Percentiles rank a stretch among this genome's conserved stretches.
phyloP scores from a whole-genome alignment of 192 early-diverging fungal species.

The Rhizoclosmatium globosum region DNA sequence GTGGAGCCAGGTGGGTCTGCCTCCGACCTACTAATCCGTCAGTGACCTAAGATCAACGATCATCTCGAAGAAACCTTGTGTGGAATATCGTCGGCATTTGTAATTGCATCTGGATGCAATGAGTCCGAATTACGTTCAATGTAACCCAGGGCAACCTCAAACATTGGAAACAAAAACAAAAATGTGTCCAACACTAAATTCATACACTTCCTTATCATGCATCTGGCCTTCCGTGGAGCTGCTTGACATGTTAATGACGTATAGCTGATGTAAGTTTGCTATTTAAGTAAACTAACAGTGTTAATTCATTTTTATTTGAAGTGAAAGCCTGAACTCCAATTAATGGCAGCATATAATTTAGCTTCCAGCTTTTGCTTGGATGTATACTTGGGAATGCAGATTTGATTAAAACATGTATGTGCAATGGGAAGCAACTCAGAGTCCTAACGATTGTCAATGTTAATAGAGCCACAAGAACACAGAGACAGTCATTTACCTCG shows the following conservation, averaged over 20 bases:
- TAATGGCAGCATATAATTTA: conserved; percentile 77
- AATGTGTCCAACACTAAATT: neutral
- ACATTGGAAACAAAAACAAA: conserved; percentile 4
- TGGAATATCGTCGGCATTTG: conserved; percentile 24
- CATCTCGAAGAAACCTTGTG: conserved; percentile 15
- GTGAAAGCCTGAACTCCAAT: conserved; percentile 54
- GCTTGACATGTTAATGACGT: too few relatives aligned
- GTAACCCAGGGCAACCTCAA: neutral
- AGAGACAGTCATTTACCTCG: conserved; percentile 39
- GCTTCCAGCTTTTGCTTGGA: conserved; percentile 72
- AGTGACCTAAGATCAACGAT: neutral
- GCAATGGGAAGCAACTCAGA: conserved; percentile 83
- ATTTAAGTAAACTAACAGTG: too few relatives aligned
- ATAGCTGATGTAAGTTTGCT: too few relatives aligned
- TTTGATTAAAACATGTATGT: conserved; percentile 83
- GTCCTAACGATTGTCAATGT: conserved; percentile 69
- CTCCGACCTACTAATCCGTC: conserved; percentile 18
- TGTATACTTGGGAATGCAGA: conserved; percentile 81
- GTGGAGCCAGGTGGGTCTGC: conserved; percentile 75
- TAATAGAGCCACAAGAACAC: conserved; percentile 58
- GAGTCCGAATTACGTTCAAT: too few relatives aligned
- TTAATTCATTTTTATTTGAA: conserved; percentile 27
- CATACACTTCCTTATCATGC: neutral
- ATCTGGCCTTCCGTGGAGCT: too few relatives aligned
- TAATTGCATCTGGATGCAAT: conserved; percentile 13